Percentiles rank a stretch among this genome's conserved stretches.
phyloP scores from a whole-genome alignment of 441 rosid genomes.

The Erodium trifolium region DNA sequence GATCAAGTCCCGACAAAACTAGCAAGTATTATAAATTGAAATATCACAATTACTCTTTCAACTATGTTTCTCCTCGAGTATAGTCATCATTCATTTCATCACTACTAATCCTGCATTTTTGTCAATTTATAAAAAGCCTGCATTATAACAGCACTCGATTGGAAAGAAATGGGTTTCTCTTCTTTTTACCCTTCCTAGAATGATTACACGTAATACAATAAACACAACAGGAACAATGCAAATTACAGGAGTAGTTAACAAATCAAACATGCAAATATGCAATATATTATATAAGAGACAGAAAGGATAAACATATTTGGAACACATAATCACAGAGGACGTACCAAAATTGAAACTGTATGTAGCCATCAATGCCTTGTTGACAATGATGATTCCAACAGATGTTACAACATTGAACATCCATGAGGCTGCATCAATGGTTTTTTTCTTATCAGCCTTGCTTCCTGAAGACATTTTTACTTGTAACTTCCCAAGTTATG shows the following conservation, averaged over 20 bases:
- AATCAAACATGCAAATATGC: neutral
- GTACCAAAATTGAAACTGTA: slow-evolving; percentile 86
- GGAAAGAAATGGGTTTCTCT: neutral
- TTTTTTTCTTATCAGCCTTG: slow-evolving; percentile 64
- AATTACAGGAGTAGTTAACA: neutral
- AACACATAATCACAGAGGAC: neutral
- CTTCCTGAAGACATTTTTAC: slow-evolving; percentile 45
- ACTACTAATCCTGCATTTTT: neutral
- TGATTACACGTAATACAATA: neutral
- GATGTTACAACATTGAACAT: slow-evolving; percentile 92
- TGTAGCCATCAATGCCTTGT: slow-evolving; percentile 87
- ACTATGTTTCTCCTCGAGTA: neutral
- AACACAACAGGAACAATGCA: neutral
- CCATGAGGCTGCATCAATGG: slow-evolving; percentile 88
- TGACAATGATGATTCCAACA: slow-evolving; percentile 88
- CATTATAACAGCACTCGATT: neutral
- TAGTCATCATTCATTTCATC: neutral
- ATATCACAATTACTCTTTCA: neutral
- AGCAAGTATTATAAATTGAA: neutral
- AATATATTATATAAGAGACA: neutral
- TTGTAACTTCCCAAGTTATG: slow-evolving; percentile 11
- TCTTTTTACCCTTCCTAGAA: neutral
- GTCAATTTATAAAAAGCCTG: neutral
- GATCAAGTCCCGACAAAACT: neutral
- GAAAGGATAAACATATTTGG: neutral